Evolutionary conservation across 2,329 filamentous ascomycete species (phyloP), one percentile per base, ranked within the genome.

Genomic region (Fusarium bactridioides): DNA sequence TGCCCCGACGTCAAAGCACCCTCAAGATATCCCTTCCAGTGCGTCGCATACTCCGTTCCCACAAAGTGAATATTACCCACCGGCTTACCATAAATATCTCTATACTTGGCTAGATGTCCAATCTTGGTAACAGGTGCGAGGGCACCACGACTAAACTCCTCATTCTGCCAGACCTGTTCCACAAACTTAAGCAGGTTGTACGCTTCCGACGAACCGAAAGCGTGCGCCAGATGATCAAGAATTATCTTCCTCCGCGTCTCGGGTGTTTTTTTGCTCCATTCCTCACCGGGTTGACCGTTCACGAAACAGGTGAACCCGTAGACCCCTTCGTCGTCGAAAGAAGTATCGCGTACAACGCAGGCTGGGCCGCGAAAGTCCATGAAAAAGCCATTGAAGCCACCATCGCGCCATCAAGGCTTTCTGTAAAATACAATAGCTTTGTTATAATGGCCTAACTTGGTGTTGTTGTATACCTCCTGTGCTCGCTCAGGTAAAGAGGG

Each of bases 11-110:
- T 73, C 27, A 87, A 78, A 1, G 85, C 86, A 10, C 85, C 85
- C 64, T 87, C 85, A 81, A 87, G 86, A 68, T 87, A 87, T 1
- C 86, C 86, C 61, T 85, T 85, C 86, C 85, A 87, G 53, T 85
- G 83, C 5, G 66, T 79, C 11, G 82, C 81, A 18, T 82, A 84
- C 77, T 87, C 86, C 0, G 86, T 87, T 0, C 86, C 86, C 6
- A 84, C 84, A 70, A 86, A 87, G 68, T 87, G 84, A 8, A 87
- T 33, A 40, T 83, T 82, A 1, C 82, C 80, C n/a, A 81, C 70
- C 0, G 78, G 78, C 51, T 79, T 79, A 10, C 79, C 78, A 38
- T 81, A 78, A 8, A 79, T 70, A 16, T 73, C 69, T 0, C 71
- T 75, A 13, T 76, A 77, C 23, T 78, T 74, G 3, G 71, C 77